Base-by-base conservation (phyloP, 192 early-diverging fungal species). In the Obelidium mucronatum region DNA sequence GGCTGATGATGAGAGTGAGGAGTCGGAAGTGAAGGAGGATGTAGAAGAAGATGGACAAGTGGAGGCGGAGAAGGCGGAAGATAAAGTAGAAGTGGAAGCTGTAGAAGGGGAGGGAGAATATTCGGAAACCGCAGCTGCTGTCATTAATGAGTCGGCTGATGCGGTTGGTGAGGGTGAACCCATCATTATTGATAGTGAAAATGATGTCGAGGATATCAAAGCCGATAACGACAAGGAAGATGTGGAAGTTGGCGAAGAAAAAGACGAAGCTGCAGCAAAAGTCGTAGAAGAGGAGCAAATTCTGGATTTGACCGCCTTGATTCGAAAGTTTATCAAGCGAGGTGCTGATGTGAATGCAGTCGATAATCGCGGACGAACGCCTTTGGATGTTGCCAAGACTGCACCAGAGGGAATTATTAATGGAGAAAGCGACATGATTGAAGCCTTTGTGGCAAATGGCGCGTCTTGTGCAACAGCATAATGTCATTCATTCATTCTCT, bases 331-430 rank as follows among this genome's bases (percentile, higher is more conserved):
- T 65, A 13, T 65, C 13, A 35, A 65, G 4, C 4, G 36, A 24
- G 63, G 63, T 0, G 63, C 37, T 37, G 63, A 37, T 13, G 24
- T 65, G 4, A 65, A 65, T 24, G 63, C 63, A 8, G 63, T 65
- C 24, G 39, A 65, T 40, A 37, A 6, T 36, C 11, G 13, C 13
- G 63, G 63, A 34, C 15, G 28, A 24, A 65, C 63, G 4, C 28
- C 63, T 30, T 40, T 65, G 22, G 63, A 65, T 65, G 34, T 65
- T 40, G 28, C 63, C 15, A 40, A 65, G 44, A 48, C 44, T 15
- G 44, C 44, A 15, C n/a, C n/a, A n/a, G 19, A 15, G 8, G 44
- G 44, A 48, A 15, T 19, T 48, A 48, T 48, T 48, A 48, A 48
- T 48, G 44, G 44, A 19, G 44, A 48, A 48, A 48, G 44, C 44